phyloP scores from a whole-genome alignment of 2,329 filamentous ascomycete species.

The Berkeleyomyces rouxiae region DNA sequence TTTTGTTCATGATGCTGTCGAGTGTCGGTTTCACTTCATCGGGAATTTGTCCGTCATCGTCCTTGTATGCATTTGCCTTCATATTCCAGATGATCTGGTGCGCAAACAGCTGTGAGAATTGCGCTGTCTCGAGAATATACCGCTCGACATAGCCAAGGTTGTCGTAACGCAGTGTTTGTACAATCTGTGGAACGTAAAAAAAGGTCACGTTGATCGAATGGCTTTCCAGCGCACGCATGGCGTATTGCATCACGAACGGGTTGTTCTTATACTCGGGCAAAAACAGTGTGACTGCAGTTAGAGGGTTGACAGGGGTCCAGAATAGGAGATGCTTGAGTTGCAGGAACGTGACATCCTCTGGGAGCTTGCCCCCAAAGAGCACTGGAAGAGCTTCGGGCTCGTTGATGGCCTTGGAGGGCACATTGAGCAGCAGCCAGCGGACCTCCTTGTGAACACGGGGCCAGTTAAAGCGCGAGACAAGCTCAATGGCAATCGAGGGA shows the following conservation, averaged over 20 bases:
- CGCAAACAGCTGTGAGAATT: constrained; percentile 94
- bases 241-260: constrained; percentile 87
- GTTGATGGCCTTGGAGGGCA: constrained; percentile 64
- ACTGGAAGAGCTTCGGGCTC: constrained; percentile 73
- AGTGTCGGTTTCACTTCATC: constrained; percentile 87
- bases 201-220: constrained; percentile 96
- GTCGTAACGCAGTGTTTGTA: constrained; percentile 89
- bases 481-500: constrained; percentile 72
- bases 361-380: constrained; percentile 60
- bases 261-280: constrained; percentile 80
- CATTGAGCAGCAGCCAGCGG: constrained; percentile 62
- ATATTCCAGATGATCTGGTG: constrained; percentile 99
- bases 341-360: constrained; percentile 54
- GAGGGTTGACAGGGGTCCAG: constrained; percentile 84
- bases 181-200: constrained; percentile 97
- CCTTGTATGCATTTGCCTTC: constrained; percentile 97
- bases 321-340: constrained; percentile 89
- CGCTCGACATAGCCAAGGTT: constrained; percentile 83
- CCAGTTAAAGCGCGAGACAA: constrained; percentile 64
- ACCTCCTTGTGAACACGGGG: constrained; percentile 58
- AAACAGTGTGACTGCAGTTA: constrained; percentile 87
- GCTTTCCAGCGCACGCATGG: constrained; percentile 83
- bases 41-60: constrained; percentile 78
- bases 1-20: constrained; percentile 71
- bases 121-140: constrained; percentile 92